phyloP scores from a whole-genome alignment of 2,329 filamentous ascomycete species.

The Seiridium unicorne region DNA sequence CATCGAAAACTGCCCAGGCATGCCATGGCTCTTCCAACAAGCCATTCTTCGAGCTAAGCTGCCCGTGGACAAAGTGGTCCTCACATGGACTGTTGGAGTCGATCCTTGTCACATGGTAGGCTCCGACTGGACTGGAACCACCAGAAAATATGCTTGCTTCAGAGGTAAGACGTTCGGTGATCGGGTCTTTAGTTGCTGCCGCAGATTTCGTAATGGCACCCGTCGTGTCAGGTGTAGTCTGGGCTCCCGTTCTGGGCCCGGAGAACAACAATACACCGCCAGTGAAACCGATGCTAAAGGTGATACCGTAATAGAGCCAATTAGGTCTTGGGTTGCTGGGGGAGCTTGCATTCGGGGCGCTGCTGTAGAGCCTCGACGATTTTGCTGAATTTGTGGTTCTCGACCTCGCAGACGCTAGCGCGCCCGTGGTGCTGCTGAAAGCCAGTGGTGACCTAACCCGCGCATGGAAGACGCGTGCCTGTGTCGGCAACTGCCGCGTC shows the following conservation, averaged over 20 bases:
- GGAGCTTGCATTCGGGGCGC: neutral
- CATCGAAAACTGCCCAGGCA: conserved; percentile 32
- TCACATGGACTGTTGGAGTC: conserved; percentile 31
- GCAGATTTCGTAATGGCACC: too few relatives aligned
- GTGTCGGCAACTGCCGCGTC: neutral
- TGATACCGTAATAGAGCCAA: neutral
- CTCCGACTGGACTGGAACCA: neutral
- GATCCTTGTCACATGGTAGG: conserved; percentile 8
- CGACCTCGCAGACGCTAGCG: neutral
- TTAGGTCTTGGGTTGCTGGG: neutral
- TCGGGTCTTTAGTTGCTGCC: neutral
- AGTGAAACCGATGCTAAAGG: neutral
- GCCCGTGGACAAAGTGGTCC: conserved; percentile 30
- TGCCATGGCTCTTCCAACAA: conserved; percentile 20
- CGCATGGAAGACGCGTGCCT: neutral
- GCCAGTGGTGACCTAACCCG: neutral
- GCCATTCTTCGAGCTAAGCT: conserved; percentile 19
- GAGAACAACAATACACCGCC: neutral
- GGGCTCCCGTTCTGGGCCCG: too few relatives aligned
- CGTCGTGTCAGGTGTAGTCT: too few relatives aligned
- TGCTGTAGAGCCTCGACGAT: neutral
- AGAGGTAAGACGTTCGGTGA: neutral
- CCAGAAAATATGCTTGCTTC: neutral
- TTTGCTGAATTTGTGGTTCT: neutral
- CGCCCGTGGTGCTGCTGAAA: neutral